Percentiles rank a stretch among this genome's conserved stretches.
phyloP scores from a whole-genome alignment of 257 asterid genomes.

The Ocimum tenuiflorum region DNA sequence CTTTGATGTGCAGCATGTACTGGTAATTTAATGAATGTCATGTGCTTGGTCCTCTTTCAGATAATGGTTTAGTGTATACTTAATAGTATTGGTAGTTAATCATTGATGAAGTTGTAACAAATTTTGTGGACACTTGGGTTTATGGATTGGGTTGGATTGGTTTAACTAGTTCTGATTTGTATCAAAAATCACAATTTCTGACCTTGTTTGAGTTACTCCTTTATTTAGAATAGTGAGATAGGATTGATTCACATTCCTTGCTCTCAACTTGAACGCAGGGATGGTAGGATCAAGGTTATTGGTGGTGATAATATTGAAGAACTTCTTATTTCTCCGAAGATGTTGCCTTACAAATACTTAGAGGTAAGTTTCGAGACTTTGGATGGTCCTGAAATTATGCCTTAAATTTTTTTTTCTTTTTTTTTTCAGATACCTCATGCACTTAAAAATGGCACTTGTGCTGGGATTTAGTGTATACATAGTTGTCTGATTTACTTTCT shows the following conservation, averaged over 20 bases:
- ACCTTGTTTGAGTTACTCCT: neutral
- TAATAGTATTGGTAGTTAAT: neutral
- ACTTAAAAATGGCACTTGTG: neutral
- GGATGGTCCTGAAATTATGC: neutral
- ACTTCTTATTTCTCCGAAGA: constrained; percentile 61
- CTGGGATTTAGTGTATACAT: neutral
- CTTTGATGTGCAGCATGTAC: neutral
- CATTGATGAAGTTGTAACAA: neutral
- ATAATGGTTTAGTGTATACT: neutral
- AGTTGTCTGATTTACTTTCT: neutral
- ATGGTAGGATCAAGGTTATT: constrained; percentile 82
- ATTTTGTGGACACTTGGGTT: neutral
- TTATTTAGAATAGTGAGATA: neutral
- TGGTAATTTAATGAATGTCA: neutral
- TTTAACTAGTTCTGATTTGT: neutral
- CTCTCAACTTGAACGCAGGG: constrained; percentile 46
- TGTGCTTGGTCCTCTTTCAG: neutral
- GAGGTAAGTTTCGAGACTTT: constrained; percentile 45
- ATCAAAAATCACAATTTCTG: neutral
- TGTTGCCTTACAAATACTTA: constrained; percentile 66
- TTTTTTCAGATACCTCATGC: neutral
- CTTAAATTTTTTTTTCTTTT: neutral
- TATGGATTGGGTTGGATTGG: neutral
- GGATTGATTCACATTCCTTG: constrained; percentile 5
- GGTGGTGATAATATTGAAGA: constrained; percentile 93